Conservation (phyloP, 2,329 filamentous ascomycete genomes). For the Arthrobotrys iridis region DNA sequence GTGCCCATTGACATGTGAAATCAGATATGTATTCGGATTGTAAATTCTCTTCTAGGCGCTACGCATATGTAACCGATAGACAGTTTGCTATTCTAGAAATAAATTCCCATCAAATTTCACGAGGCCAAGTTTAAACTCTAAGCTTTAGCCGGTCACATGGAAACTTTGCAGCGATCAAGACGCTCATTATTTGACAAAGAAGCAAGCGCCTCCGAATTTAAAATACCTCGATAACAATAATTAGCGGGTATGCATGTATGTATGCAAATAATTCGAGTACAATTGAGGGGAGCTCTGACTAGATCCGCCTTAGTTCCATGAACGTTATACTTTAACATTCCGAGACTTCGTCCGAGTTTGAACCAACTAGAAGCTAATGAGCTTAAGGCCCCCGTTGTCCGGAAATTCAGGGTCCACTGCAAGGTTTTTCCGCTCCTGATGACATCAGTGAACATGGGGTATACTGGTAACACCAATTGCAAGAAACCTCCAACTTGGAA, state of each 20-base stretch:
- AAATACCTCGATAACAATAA: too few relatives aligned
- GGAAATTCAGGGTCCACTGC: slow-evolving; percentile 2
- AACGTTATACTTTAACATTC: background rate
- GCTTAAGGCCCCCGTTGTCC: background rate
- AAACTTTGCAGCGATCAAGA: too few relatives aligned
- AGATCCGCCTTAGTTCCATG: background rate
- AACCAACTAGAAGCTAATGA: background rate
- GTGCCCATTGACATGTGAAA: slow-evolving; percentile 5
- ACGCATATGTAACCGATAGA: background rate
- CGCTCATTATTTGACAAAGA: too few relatives aligned
- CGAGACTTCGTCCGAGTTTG: background rate
- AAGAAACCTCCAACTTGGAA: background rate
- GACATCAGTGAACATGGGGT: background rate
- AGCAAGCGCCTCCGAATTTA: too few relatives aligned
- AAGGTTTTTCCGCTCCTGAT: background rate
- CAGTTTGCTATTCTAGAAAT: background rate
- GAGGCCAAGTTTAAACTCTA: too few relatives aligned
- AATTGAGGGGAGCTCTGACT: too few relatives aligned
- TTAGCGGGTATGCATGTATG: too few relatives aligned
- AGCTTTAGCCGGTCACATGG: too few relatives aligned
- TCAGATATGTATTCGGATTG: background rate
- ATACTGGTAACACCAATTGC: too few relatives aligned
- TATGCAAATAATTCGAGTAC: too few relatives aligned
- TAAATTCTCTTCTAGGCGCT: background rate
- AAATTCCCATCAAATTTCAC: too few relatives aligned